These are phyloP conservation scores for Sclerotinia sclerotiorum DNA, from an alignment of 2,329 filamentous ascomycete genomes.

Conservation along the genomic window DNA sequence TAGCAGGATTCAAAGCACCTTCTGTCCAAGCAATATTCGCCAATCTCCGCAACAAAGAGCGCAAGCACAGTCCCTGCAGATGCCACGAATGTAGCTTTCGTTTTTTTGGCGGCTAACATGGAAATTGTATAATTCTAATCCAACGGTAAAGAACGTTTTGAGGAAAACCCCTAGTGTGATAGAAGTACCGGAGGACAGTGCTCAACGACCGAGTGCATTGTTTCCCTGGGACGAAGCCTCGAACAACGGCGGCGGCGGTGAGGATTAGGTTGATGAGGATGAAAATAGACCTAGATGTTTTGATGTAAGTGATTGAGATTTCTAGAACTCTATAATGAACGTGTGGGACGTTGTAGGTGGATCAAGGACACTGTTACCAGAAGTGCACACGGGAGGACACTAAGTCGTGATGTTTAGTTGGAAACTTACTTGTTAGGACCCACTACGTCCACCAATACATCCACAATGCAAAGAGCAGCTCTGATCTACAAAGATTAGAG, in stretches of 20 bases:
- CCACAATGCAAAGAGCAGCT: conserved; percentile 9
- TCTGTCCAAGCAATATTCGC: conserved; percentile 50
- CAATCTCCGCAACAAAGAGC: conserved; percentile 48
- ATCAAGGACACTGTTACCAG: neutral
- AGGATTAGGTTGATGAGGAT: conserved; percentile 35
- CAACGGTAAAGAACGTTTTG: conserved; percentile 49
- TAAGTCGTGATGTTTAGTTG: neutral
- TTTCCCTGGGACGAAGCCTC: neutral
- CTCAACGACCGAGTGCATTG: neutral
- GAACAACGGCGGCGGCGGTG: conserved; percentile 1
- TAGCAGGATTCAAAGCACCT: conserved; percentile 49
- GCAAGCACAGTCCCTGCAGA: conserved; percentile 49
- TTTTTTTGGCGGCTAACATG: conserved; percentile 52
- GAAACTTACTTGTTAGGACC: conserved; percentile 5
- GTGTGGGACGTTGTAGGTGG: neutral
- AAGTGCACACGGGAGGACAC: neutral
- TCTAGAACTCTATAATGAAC: neutral
- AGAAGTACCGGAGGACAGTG: neutral
- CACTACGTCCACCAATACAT: neutral
- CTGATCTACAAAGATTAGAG: conserved; percentile 5
- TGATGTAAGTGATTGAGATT: neutral
- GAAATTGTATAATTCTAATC: conserved; percentile 50
- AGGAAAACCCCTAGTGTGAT: conserved; percentile 48
- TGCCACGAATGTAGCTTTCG: conserved; percentile 49
- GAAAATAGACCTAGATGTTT: conserved; percentile 32